Base-by-base conservation (phyloP, 2,329 filamentous ascomycete species). In the Cytospora piceicola region DNA sequence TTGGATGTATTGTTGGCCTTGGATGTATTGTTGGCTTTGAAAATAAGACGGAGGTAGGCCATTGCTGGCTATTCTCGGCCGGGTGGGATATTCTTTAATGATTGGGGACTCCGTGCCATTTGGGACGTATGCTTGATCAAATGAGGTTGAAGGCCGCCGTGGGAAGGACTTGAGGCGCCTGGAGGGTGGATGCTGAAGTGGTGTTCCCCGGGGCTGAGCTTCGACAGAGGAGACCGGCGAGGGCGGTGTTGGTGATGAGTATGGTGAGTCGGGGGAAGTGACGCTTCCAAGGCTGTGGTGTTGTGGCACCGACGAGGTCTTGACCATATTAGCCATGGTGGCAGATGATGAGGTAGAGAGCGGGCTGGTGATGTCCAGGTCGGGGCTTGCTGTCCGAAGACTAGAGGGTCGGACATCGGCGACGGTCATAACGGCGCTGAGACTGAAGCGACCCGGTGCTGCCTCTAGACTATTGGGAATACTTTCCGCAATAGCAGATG, bases 241-340 rank as follows among this genome's bases (percentile, higher is more conserved):
- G 1, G 51, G 30, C 11, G 63, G 58, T 12, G 63, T 66, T 12
- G 52, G 52, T n/a, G 32, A 51, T 27, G 27, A 51, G 14, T 51
- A 36, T n/a, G 63, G 66, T 3, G 66, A 68, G 32, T 66, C 59
- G 14, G 66, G 63, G 49, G 66, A 63, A 9, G 66, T 68, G 32
- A 63, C 63, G 27, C 56, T 66, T 30, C 51, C 54, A 36, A 63
- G 46, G 22, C 55, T 27, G 11, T 20, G 59, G 42, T 60, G 58
- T 0, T 56, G 66, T 29, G 55, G 63, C 6, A 63, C 49, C 1
- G 63, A 51, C 34, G 66, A 63, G 7, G 63, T 52, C 34, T 55
- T 63, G 27, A 68, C 32, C 3, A 60, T 34, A 29, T 63, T 63
- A 29, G 66, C 49, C 24, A 60, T 17, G 5, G 63, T 63, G 6